Base-by-base conservation (phyloP, 2,329 filamentous ascomycete genomes). In the Phoma sp. region DNA sequence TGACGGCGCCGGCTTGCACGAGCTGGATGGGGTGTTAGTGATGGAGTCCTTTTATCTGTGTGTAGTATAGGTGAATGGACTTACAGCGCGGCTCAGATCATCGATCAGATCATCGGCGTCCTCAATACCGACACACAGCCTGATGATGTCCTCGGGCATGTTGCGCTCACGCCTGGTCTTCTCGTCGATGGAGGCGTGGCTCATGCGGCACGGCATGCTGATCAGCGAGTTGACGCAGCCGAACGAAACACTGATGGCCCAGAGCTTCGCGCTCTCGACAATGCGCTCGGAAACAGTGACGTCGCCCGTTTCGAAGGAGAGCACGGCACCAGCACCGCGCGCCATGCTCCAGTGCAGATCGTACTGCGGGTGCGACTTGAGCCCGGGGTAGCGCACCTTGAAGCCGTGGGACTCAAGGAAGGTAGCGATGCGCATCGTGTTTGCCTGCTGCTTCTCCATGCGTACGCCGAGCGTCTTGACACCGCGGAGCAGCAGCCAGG, bases 141-240 rank as follows among this genome's bases (percentile, higher is more conserved):
- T 85, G 67, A 99, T 98, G 57, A 99, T 89, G 74, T 99, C 95
- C 77, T 99, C 95, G 9, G 95, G 95, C 87, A 99, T 89, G 61
- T 93, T 88, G 60, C 69, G 64, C 61, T 72, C 70, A 82, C 54
- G 57, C 64, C 95, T 83, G 47, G 93, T 98, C 80, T 96, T 96
- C 55, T 92, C 90, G 72, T 98, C 95, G 70, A 99, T 99, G 72
- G 91, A 96, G 35, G 95, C 95, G 77, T 99, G 95, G 77, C 93
- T 98, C 96, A 99, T 99, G 69, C 93, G 92, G 79, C 95, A 99
- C 7, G 95, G 93, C 93, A 99, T 97, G 79, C 93, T 97, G 77
- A 99, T 99, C 74, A 99, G 80, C 73, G 91, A 96, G 80, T 99
- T 99, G 62, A 99, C 95, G 74, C 95, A 98, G 42, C 95, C 95